Evolutionary conservation across 2,329 filamentous ascomycete species (phyloP).

Genomic region (Zarea fungicola): DNA sequence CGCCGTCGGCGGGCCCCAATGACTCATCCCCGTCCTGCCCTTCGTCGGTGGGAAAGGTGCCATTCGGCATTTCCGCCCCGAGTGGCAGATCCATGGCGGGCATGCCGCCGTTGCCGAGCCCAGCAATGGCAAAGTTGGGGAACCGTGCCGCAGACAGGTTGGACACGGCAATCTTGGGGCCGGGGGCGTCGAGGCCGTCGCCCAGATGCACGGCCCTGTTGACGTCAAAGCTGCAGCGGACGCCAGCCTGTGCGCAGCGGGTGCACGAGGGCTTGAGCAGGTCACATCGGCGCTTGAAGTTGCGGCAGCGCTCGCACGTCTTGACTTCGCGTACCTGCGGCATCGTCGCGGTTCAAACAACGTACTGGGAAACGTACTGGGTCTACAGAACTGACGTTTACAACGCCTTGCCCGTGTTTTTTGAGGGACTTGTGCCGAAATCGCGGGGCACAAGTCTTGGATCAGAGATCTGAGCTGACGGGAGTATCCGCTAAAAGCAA

Average conservation of each 20-base stretch:
- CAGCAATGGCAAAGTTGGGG: no score
- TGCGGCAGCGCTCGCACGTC: slow-evolving; percentile 32
- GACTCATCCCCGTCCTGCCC: background rate
- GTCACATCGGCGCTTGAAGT: slow-evolving; percentile 32
- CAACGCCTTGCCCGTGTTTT: no score
- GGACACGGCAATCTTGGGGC: slow-evolving; percentile 7
- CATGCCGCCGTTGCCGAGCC: no score
- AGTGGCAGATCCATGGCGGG: no score
- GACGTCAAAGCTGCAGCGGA: slow-evolving; percentile 28
- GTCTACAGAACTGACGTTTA: no score
- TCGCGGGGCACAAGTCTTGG: no score
- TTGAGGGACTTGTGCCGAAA: no score
- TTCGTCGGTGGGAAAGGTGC: no score
- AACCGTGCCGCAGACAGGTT: background rate
- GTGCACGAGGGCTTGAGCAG: slow-evolving; percentile 30
- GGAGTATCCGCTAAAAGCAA: no score
- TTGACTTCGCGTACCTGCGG: slow-evolving; percentile 30
- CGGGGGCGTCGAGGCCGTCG: background rate
- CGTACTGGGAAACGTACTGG: no score
- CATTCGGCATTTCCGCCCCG: no score
- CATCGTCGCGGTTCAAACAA: slow-evolving; percentile 15
- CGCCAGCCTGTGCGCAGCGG: slow-evolving; percentile 28
- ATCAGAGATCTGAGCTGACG: no score
- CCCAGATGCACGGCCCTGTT: slow-evolving; percentile 8
- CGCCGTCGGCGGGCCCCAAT: background rate